Conservation (phyloP, 176 grass and related monocot species). For the Melocanna baccifera region DNA sequence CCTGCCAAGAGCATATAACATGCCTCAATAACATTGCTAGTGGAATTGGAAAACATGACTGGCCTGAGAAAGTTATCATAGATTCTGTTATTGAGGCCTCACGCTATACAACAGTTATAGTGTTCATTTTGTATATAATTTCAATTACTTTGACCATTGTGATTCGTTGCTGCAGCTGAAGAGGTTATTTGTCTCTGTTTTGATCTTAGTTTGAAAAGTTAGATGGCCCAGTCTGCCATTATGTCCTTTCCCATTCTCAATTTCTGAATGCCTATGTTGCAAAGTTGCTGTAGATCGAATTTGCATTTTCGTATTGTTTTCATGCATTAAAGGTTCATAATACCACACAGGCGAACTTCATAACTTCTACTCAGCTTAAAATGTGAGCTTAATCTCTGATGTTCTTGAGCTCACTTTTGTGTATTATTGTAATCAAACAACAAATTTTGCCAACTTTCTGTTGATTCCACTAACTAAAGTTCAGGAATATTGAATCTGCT, state of each 20-base stretch:
- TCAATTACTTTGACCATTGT: background rate
- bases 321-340: background rate
- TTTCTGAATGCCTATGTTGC: slow-evolving; percentile 14
- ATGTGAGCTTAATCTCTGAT: background rate
- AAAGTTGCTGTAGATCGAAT: background rate
- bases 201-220: background rate
- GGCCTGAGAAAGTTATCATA: background rate
- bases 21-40: no score
- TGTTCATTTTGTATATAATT: background rate
- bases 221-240: background rate
- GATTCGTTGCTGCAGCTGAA: background rate
- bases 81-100: background rate
- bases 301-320: slow-evolving; percentile 1
- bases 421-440: background rate
- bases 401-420: background rate
- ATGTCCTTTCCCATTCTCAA: background rate
- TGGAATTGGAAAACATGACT: background rate
- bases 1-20: no score
- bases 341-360: background rate
- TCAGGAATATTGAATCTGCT: background rate
- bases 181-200: background rate
- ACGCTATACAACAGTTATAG: background rate
- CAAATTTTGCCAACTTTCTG: background rate
- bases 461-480: background rate
- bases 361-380: background rate